These are phyloP conservation scores for Lichtheimia ornata DNA, from an alignment of 371 early-diverging fungal species.

Conservation along the genomic window DNA sequence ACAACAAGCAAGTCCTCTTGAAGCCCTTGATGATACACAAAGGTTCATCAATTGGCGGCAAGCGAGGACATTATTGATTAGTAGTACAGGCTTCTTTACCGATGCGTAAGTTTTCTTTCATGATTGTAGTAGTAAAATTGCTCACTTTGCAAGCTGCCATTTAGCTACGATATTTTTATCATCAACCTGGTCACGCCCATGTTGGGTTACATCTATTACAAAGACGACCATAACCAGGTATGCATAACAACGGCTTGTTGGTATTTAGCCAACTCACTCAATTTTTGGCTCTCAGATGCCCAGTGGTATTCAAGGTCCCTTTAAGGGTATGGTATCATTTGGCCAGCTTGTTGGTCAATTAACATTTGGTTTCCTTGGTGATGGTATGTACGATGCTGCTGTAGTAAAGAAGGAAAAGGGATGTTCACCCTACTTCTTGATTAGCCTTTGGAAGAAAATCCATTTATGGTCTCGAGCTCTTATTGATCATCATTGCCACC, in stretches of 20 bases:
- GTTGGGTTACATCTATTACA: constrained; percentile 68
- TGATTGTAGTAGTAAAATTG: no score
- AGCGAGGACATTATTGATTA: constrained; percentile 14
- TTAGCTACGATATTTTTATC: constrained; percentile 59
- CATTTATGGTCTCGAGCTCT: constrained; percentile 67
- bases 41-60: constrained; percentile 16
- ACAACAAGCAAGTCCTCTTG: constrained; percentile 1
- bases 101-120: constrained; percentile 42
- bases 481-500: constrained; percentile 55
- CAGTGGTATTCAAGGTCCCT: constrained; percentile 55
- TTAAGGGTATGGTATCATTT: constrained; percentile 75
- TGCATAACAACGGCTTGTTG: background rate
- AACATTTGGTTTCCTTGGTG: constrained; percentile 75
- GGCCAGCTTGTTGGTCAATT: constrained; percentile 81
- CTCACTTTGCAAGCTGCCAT: background rate
- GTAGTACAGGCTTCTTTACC: constrained; percentile 56
- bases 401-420: background rate
- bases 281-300: constrained; percentile 35
- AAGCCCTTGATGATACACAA: constrained; percentile 17
- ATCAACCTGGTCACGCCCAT: constrained; percentile 73
- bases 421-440: background rate
- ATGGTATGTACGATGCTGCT: constrained; percentile 54
- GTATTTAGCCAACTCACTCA: background rate
- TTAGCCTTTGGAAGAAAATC: constrained; percentile 61
- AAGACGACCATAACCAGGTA: constrained; percentile 22